phyloP scores from a whole-genome alignment of 305 asterid genomes.

The Fraxinus paxiana region DNA sequence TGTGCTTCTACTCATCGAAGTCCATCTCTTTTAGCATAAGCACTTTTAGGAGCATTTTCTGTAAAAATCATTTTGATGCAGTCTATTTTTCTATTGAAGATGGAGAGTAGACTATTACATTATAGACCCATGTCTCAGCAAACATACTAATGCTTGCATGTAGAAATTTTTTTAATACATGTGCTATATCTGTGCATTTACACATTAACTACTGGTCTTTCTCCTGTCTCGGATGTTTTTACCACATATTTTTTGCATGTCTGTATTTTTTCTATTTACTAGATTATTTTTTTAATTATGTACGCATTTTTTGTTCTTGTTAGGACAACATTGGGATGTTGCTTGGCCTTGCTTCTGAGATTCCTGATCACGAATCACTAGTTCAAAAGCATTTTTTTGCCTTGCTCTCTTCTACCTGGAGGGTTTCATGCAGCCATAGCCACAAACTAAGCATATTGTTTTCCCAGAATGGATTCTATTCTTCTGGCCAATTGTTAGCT shows the following conservation, averaged over 20 bases:
- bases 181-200: neutral
- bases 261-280: neutral
- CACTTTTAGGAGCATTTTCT: neutral
- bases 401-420: constrained; percentile 71
- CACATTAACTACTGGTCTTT: neutral
- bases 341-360: constrained; percentile 64
- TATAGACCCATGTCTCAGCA: neutral
- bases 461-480: constrained; percentile 46
- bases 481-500: constrained; percentile 34
- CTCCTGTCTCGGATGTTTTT: neutral
- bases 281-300: constrained; percentile 20
- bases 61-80: neutral
- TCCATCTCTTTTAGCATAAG: neutral
- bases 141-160: neutral
- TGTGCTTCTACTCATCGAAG: neutral
- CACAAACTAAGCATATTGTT: constrained; percentile 27
- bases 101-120: neutral
- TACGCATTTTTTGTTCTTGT: constrained; percentile 25
- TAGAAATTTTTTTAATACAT: neutral
- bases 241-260: neutral
- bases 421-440: constrained; percentile 35
- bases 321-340: constrained; percentile 73
- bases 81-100: neutral
- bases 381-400: constrained; percentile 76
- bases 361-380: constrained; percentile 70